These are phyloP conservation scores for Pugionium cornutum DNA, from an alignment of 345 rosid species.

Conservation along the genomic window DNA sequence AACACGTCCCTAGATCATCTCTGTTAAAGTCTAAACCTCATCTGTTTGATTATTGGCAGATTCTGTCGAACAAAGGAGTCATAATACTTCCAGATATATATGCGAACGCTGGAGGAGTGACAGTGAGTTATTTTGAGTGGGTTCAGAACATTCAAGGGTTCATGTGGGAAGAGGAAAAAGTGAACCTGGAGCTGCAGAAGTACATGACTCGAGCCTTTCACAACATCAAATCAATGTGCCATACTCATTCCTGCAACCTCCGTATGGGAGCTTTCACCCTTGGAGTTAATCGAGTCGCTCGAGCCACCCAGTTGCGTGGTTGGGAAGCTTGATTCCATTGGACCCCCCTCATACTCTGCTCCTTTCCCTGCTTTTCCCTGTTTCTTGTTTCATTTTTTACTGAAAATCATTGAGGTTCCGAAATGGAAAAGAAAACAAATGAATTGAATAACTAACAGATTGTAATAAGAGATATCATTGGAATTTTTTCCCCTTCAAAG, in stretches of 20 bases:
- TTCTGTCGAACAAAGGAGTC: conserved; percentile 88
- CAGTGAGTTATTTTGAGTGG: conserved; percentile 99
- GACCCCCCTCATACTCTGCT: conserved; percentile 18
- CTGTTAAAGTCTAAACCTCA: not conserved
- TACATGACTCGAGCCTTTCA: conserved; percentile 91
- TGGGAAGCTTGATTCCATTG: conserved; percentile 76
- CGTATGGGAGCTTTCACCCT: conserved; percentile 99
- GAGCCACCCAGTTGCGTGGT: conserved; percentile 84
- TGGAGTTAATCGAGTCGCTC: conserved; percentile 91
- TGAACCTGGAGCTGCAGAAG: conserved; percentile 67
- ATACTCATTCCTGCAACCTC: conserved; percentile 75
- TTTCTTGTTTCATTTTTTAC: conserved; percentile 26
- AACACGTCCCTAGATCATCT: not conserved
- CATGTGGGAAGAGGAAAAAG: conserved; percentile 59
- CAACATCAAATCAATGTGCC: conserved; percentile 89
- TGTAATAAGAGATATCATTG: conserved; percentile 8
- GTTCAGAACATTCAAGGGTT: conserved; percentile 83
- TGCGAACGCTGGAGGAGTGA: conserved; percentile 98
- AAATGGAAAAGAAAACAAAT: conserved; percentile 32
- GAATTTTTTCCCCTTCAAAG: not conserved
- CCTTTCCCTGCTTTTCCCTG: conserved; percentile 13
- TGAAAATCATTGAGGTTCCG: conserved; percentile 28
- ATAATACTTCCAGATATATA: conserved; percentile 93
- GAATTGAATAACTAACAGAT: conserved; percentile 30
- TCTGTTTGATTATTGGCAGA: conserved; percentile 54